phyloP scores from a whole-genome alignment of 2,329 filamentous ascomycete genomes.

The Curvularia sp. region DNA sequence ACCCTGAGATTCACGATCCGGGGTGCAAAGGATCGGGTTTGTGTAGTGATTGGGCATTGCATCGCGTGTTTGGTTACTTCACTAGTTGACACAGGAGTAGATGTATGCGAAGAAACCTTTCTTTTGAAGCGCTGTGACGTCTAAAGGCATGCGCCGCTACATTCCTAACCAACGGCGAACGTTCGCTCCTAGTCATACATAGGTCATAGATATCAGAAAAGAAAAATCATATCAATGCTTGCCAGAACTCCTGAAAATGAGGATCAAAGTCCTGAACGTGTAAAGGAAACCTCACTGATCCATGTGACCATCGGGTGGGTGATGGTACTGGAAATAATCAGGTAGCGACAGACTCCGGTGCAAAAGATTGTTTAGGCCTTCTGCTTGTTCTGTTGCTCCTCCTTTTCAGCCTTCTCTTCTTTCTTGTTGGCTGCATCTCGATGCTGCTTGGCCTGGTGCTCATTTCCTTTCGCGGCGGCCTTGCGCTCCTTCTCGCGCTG shows the following conservation, averaged over 20 bases:
- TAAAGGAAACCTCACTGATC: not conserved
- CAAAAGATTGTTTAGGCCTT: conserved; percentile 10
- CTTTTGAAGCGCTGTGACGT: not conserved
- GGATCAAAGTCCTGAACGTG: conserved; percentile 1
- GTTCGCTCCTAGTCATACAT: conserved; percentile 26
- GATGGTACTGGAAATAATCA: not conserved
- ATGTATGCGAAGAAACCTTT: not conserved
- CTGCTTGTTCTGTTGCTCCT: conserved; percentile 33
- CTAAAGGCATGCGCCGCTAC: conserved; percentile 12
- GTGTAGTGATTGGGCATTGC: not conserved
- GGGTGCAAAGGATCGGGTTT: not conserved
- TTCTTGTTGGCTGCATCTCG: conserved; percentile 34
- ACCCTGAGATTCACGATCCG: conserved; percentile 18
- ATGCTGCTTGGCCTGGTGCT: conserved; percentile 27
- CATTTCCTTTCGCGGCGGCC: conserved; percentile 27
- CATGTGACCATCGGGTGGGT: not conserved
- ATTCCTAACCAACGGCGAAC: conserved; percentile 11
- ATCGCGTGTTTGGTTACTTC: not conserved
- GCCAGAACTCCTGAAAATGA: conserved; percentile 28
- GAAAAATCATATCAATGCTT: not conserved
- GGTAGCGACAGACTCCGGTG: no score
- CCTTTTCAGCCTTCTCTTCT: conserved; percentile 27
- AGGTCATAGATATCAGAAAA: conserved; percentile 12
- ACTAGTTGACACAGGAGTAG: not conserved
- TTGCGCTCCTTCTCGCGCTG: conserved; percentile 62